These are phyloP conservation scores for Porogramme epimiltina DNA, from an alignment of 1,284 basidiomycete species.

Conservation along the genomic window DNA sequence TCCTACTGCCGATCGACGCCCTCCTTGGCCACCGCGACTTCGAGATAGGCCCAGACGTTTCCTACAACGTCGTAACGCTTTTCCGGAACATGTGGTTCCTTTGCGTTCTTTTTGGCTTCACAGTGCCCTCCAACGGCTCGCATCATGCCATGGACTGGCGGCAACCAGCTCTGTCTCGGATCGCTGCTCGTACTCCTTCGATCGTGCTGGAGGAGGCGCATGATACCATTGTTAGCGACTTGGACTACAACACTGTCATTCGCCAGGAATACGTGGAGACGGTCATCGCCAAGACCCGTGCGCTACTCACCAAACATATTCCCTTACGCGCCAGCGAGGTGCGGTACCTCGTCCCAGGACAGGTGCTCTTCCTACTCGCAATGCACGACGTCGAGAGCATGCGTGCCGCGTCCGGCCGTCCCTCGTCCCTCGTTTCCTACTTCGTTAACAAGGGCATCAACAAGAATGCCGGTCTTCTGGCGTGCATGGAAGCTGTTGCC, in stretches of 20 bases:
- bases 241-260: slow-evolving; percentile 94
- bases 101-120: slow-evolving; percentile 84
- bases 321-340: slow-evolving; percentile 75
- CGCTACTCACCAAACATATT: slow-evolving; percentile 65
- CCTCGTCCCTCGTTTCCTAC: slow-evolving; percentile 86
- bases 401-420: slow-evolving; percentile 79
- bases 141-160: slow-evolving; percentile 75
- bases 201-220: slow-evolving; percentile 83
- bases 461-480: slow-evolving; percentile 62
- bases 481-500: slow-evolving; percentile 85
- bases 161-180: slow-evolving; percentile 74
- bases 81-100: slow-evolving; percentile 98
- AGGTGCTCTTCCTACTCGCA: slow-evolving; percentile 85
- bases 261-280: slow-evolving; percentile 85
- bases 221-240: slow-evolving; percentile 86
- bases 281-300: slow-evolving; percentile 72
- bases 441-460: slow-evolving; percentile 91
- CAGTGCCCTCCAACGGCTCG: slow-evolving; percentile 44
- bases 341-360: slow-evolving; percentile 77
- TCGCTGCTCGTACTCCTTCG: slow-evolving; percentile 87
- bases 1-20: slow-evolving; percentile 89
- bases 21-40: slow-evolving; percentile 81
- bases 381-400: slow-evolving; percentile 92
- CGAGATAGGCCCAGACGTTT: slow-evolving; percentile 60
- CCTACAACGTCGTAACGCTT: slow-evolving; percentile 70